Evolutionary conservation across 2,329 filamentous ascomycete species (phyloP).

Genomic region (Xylaria arbuscula): DNA sequence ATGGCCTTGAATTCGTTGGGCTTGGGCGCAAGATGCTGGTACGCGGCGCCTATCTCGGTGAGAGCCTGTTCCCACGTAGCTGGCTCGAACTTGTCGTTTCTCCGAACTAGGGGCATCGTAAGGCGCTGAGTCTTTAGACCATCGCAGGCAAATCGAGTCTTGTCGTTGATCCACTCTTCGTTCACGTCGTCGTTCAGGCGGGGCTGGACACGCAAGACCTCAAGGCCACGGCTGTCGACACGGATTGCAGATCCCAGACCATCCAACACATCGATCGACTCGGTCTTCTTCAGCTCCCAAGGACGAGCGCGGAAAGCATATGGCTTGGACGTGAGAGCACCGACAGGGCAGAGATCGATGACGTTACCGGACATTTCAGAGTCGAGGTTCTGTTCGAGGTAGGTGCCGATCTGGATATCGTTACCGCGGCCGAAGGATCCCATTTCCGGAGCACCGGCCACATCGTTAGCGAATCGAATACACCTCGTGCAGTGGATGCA

Average conservation of each 20-base stretch:
- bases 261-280: conserved; percentile 94
- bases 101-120: conserved; percentile 89
- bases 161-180: conserved; percentile 99
- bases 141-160: conserved; percentile 95
- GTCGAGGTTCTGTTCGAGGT: conserved; percentile 92
- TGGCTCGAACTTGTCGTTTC: conserved; percentile 90
- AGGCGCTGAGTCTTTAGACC: conserved; percentile 95
- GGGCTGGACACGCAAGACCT: conserved; percentile 95
- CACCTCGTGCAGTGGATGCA: conserved; percentile 99
- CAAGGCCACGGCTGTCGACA: conserved; percentile 89
- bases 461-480: conserved; percentile 96
- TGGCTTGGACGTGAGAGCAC: conserved; percentile 95
- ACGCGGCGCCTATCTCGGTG: conserved; percentile 84
- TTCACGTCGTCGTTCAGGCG: conserved; percentile 97
- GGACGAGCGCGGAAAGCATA: conserved; percentile 97
- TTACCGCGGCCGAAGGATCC: conserved; percentile 96
- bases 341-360: conserved; percentile 97
- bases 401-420: conserved; percentile 97
- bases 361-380: conserved; percentile 97
- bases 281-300: conserved; percentile 96
- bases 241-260: conserved; percentile 94
- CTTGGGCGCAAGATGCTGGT: conserved; percentile 81
- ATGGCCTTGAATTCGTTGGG: conserved; percentile 96
- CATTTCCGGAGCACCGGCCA: conserved; percentile 94
- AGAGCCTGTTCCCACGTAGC: conserved; percentile 96